A percentile compares a stretch with the other conserved stretches of the same genome.
Evolutionary conservation across 495 filamentous ascomycete species (phyloP).

Genomic region (Neurospora sp.): DNA sequence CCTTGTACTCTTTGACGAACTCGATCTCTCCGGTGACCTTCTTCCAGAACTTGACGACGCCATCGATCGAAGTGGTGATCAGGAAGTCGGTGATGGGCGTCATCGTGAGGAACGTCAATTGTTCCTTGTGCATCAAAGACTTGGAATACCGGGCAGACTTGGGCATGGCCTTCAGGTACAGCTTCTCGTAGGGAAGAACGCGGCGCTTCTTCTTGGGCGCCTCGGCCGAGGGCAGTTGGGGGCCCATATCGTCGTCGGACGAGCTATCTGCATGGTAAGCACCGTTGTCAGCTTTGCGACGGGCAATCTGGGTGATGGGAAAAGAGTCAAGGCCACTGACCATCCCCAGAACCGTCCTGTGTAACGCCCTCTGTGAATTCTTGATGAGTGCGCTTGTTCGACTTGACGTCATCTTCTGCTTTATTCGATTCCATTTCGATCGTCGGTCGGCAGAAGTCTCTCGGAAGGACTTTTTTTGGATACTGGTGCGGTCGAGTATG

Average conservation of each 20-base stretch:
- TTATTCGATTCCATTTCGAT: constrained; percentile 12
- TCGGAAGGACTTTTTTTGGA: neutral
- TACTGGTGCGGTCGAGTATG: too few relatives aligned
- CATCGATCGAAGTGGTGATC: constrained; percentile 86
- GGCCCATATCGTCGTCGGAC: constrained; percentile 91
- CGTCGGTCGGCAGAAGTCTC: neutral
- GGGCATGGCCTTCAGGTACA: constrained; percentile 86
- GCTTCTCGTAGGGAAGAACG: constrained; percentile 85
- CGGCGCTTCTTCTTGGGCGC: constrained; percentile 84
- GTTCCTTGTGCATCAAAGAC: constrained; percentile 97
- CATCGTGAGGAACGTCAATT: constrained; percentile 73
- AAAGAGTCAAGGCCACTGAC: constrained; percentile 13
- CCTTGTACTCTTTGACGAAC: constrained; percentile 95
- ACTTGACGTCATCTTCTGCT: constrained; percentile 22
- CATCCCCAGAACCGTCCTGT: constrained; percentile 23
- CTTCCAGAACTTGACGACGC: constrained; percentile 98
- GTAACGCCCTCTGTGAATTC: constrained; percentile 22
- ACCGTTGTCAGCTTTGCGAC: constrained; percentile 5
- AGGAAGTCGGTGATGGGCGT: constrained; percentile 88
- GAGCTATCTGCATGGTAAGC: constrained; percentile 46
- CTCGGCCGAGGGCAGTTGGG: constrained; percentile 61
- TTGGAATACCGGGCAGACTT: constrained; percentile 78
- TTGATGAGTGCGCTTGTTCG: constrained; percentile 38
- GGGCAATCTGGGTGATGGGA: neutral
- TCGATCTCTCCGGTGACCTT: constrained; percentile 84